A percentile compares a stretch with the other conserved stretches of the same genome.
phyloP scores from a whole-genome alignment of 139 green algal genomes.

The Tetraselmis striata region DNA sequence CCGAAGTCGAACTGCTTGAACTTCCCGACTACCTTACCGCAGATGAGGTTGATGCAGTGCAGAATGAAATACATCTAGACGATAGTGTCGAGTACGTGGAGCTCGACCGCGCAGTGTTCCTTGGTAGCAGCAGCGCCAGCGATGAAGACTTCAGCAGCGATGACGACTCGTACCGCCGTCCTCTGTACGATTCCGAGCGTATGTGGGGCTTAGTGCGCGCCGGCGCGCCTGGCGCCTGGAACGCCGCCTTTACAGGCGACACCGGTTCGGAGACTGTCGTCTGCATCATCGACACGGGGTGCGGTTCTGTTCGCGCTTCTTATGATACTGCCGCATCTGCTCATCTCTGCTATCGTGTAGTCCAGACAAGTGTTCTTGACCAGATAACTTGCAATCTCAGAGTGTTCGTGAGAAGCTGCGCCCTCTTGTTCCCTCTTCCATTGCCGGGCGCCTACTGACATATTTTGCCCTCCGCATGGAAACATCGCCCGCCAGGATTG shows the following conservation, averaged over 20 bases:
- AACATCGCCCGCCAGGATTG: background rate
- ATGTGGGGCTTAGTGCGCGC: background rate
- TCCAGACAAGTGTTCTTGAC: background rate
- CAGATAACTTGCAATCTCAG: background rate
- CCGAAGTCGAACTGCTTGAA: background rate
- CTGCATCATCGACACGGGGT: background rate
- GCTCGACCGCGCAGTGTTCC: background rate
- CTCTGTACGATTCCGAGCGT: background rate
- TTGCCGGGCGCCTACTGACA: no score
- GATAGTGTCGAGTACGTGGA: background rate
- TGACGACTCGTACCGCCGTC: background rate
- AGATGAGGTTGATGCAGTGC: background rate
- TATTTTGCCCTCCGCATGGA: no score
- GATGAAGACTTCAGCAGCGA: background rate
- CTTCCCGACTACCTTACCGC: background rate
- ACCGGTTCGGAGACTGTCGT: background rate
- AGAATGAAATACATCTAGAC: background rate
- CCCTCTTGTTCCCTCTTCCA: background rate
- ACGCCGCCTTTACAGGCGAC: background rate
- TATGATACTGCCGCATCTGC: no score
- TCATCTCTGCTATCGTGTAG: no score
- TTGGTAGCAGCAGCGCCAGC: background rate
- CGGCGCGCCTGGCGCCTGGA: background rate
- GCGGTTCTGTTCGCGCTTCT: no score
- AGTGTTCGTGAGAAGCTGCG: background rate